Evolutionary conservation across 441 rosid genomes (phyloP).

Genomic region (Raphanus hybrid): DNA sequence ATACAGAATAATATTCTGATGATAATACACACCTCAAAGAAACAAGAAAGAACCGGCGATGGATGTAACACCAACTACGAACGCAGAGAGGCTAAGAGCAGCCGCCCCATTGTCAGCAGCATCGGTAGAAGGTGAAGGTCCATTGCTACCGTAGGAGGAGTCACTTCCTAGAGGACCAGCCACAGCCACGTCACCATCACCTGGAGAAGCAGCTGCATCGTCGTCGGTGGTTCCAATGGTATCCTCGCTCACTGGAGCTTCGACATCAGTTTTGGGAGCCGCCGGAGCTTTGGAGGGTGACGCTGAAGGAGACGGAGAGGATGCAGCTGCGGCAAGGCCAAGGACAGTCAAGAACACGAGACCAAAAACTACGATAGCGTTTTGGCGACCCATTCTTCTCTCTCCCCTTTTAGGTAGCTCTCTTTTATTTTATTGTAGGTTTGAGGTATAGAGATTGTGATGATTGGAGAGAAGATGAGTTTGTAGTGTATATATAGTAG

Average conservation of each 20-base stretch:
- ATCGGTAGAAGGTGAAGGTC: conserved; percentile 26
- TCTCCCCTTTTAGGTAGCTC: conserved; percentile 1
- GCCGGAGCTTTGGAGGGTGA: conserved; percentile 38
- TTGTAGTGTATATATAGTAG: conserved; percentile 26
- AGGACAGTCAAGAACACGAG: conserved; percentile 51
- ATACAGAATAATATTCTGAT: background rate
- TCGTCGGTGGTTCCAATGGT: conserved; percentile 42
- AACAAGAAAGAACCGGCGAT: conserved; percentile 48
- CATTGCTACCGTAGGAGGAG: conserved; percentile 18
- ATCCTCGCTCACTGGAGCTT: conserved; percentile 38
- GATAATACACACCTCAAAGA: conserved; percentile 32
- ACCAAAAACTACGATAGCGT: conserved; percentile 42
- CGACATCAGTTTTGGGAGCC: conserved; percentile 26
- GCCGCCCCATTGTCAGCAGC: conserved; percentile 30
- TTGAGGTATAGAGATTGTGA: conserved; percentile 25
- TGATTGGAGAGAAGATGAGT: conserved; percentile 19
- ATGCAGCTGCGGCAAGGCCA: conserved; percentile 54
- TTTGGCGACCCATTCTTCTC: conserved; percentile 53
- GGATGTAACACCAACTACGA: conserved; percentile 38
- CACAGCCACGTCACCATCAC: conserved; percentile 44
- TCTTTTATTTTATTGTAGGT: background rate
- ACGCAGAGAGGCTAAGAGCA: conserved; percentile 36
- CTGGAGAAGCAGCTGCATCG: conserved; percentile 42
- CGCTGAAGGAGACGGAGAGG: conserved; percentile 39
- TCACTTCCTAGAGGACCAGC: conserved; percentile 41